These are phyloP conservation scores for Monascus purpureus DNA, from an alignment of 495 filamentous ascomycete genomes.

Conservation along the genomic window DNA sequence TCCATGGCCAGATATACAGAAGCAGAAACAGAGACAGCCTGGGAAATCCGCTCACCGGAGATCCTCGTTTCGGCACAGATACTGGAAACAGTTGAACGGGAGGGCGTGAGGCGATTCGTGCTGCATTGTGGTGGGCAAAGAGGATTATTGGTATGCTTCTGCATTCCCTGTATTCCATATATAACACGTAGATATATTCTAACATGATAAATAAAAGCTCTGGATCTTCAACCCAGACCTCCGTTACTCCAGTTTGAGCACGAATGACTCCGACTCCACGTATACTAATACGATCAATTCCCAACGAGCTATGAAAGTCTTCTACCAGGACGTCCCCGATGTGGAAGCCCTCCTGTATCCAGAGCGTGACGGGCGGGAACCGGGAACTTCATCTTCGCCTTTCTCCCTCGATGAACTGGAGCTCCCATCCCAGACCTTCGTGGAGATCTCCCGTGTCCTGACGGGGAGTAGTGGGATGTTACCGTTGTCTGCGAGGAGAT, in stretches of 20 bases:
- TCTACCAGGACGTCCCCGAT: conserved; percentile 39
- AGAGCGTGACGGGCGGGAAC: conserved; percentile 20
- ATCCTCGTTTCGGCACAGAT: conserved; percentile 38
- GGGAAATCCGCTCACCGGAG: conserved; percentile 32
- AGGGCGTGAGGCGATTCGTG: conserved; percentile 34
- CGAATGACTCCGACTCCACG: conserved; percentile 5
- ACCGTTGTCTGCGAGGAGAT: conserved; percentile 38
- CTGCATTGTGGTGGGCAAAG: conserved; percentile 23
- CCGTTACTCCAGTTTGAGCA: conserved; percentile 40
- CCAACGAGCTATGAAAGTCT: conserved; percentile 50
- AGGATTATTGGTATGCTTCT: conserved; percentile 32
- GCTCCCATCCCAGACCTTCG: conserved; percentile 37
- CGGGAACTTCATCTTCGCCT: conserved; percentile 8
- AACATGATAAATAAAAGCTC: too few relatives aligned
- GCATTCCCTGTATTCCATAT: too few relatives aligned
- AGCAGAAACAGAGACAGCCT: conserved; percentile 2
- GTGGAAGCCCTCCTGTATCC: conserved; percentile 40
- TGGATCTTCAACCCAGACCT: conserved; percentile 66
- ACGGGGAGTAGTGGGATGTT: conserved; percentile 37
- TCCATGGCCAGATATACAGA: conserved; percentile 10
- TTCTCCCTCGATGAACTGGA: conserved; percentile 52
- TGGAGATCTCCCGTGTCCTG: conserved; percentile 27
- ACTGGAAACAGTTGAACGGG: conserved; percentile 33
- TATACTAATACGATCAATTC: conserved; percentile 10
- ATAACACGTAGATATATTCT: too few relatives aligned